Evolutionary conservation across 208 protist genomes (phyloP), one percentile per base, ranked within the genome.

Genomic region (Trypanosoma melophagium): DNA sequence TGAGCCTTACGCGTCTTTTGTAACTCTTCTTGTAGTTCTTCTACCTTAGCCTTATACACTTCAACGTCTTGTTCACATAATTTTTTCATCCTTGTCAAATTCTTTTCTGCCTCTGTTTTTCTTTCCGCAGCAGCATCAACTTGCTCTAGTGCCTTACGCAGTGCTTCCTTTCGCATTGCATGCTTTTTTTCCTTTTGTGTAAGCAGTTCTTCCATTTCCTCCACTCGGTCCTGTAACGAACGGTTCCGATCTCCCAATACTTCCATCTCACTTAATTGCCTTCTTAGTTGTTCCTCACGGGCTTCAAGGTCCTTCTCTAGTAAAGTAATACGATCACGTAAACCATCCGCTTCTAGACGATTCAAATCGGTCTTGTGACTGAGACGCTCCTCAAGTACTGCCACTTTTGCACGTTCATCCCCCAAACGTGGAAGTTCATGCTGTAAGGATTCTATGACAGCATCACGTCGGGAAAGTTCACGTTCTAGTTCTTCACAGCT

Each of bases 311-410:
- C 61, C 44, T 70, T 64, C 64, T 74, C 63, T n/a, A 69, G 53
- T 2, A 60, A 54, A 5, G 4, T 16, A 22, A 69, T 49, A 28
- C 64, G 64, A 54, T 38, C 45, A 13, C 50, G 31, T 21, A 69
- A 44, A 31, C 1, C 9, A 3, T 69, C 64, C 1, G n/a, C 19
- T 25, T 69, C 64, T 9, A 52, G 64, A 28, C 54, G 64, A 42
- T 19, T 40, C 17, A 69, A 50, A 17, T 69, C 64, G 52, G 84
- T 79, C 51, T 81, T 60, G 61, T 84, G 81, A 24, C 72, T 72
- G 53, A 86, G 76, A 61, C 86, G 67, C 45, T 63, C 54, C 69
- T 90, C 83, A 51, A 81, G 75, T 41, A 93, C 56, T 4, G 83
- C 77, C n/a, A 84, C 75, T 10, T 57, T 63, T 28, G 75, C 74